phyloP scores from a whole-genome alignment of 805 yeast species.

The Candida endomychidarum region DNA sequence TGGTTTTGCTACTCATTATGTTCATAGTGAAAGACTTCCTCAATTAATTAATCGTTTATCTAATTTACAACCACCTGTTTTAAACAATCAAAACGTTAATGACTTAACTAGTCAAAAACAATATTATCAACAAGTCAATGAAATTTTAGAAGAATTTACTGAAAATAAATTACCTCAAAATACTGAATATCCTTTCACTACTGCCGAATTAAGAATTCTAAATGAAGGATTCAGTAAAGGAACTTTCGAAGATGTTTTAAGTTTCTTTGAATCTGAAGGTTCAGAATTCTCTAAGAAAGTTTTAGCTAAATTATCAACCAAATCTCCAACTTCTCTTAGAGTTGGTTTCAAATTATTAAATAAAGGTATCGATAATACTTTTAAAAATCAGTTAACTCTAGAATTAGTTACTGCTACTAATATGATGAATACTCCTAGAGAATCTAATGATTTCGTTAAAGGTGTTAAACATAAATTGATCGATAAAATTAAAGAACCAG shows the following conservation, averaged over 20 bases:
- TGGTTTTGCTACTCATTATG: constrained; percentile 90
- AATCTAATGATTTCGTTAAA: constrained; percentile 58
- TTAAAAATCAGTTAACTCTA: constrained; percentile 63
- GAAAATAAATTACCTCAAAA: constrained; percentile 59
- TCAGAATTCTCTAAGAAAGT: constrained; percentile 66
- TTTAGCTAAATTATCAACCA: constrained; percentile 53
- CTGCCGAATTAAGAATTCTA: constrained; percentile 59
- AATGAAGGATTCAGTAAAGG: constrained; percentile 63
- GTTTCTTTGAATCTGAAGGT: constrained; percentile 46
- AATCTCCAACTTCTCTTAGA: constrained; percentile 79
- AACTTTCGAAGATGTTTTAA: constrained; percentile 55
- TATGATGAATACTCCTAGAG: constrained; percentile 56
- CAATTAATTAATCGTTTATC: constrained; percentile 66
- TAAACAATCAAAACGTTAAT: constrained; percentile 28
- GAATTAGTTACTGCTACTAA: constrained; percentile 79
- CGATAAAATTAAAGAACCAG: constrained; percentile 57
- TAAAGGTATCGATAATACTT: constrained; percentile 55
- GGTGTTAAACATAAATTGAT: constrained; percentile 66
- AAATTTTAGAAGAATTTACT: constrained; percentile 75
- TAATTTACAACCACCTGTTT: constrained; percentile 49
- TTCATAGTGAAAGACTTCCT: constrained; percentile 62
- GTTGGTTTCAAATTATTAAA: constrained; percentile 69
- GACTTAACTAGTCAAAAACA: constrained; percentile 30
- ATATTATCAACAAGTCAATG: constrained; percentile 59
- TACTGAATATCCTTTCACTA: constrained; percentile 57